Evolutionary conservation across 2,329 filamentous ascomycete species (phyloP), one percentile per base, ranked within the genome.

Genomic region (Zasmidium citrigriseum): DNA sequence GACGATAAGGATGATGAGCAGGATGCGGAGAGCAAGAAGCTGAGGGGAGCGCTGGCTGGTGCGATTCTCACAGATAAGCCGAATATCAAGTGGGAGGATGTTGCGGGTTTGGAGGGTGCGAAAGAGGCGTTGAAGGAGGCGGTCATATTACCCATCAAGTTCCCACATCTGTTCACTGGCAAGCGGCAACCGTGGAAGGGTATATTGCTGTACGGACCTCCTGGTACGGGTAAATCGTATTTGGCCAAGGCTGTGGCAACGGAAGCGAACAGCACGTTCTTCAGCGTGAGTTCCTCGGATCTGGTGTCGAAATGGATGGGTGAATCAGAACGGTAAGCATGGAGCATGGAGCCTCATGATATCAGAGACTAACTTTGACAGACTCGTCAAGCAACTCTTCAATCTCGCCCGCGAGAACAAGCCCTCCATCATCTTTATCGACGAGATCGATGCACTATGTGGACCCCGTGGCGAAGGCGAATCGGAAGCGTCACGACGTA

Each of bases 231-330:
- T 79, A 99, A 99, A 82, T 95, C 90, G 81, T 97, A 97, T 76
- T 81, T 99, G 54, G 95, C 95, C 62, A 99, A 98, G 77, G 95
- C 95, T 2, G 93, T 99, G 52, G 95, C 95, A 54, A 99, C 95
- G 18, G 95, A 99, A 77, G 95, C 95, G 59, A 98, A 99, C 77
- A 97, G 93, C 77, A 98, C 95, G 2, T 99, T 99, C 75, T 99
- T 99, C 83, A 97, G 92, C 72, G 93, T 99, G 66, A 96, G 91
- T 78, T 96, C 91, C 82, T 96, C 91, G 72, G 95, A 99, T 74
- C 76, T 99, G 76, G 95, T 99, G 61, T 96, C 91, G 75, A 99
- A 99, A 75, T 99, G 95, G 95, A 99, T 99, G 95, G 95, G 95
- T 80, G 95, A 99, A 78, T 96, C 90, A 82, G 95, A 99, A 86